Percentiles rank a stretch among this genome's conserved stretches.
Evolutionary conservation across 495 filamentous ascomycete genomes (phyloP).

Genomic region (Penicillium mononematosum): DNA sequence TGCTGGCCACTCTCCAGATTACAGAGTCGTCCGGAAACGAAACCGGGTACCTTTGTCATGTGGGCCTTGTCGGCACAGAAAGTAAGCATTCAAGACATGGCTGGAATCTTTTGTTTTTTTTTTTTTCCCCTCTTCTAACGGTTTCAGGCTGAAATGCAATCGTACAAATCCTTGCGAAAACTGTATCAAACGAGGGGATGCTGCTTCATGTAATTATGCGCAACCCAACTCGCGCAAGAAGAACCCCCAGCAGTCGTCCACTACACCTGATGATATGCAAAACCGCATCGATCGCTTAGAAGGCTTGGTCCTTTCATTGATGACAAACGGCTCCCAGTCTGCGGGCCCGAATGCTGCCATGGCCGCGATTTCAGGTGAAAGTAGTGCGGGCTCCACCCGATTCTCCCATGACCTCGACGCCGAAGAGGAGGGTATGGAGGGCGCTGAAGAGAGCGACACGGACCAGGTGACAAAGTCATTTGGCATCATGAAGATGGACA

Average conservation of each 20-base stretch:
- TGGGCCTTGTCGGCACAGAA: conserved; percentile 88
- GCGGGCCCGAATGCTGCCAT: conserved; percentile 62
- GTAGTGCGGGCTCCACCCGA: conserved; percentile 50
- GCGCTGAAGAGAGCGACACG: conserved; percentile 74
- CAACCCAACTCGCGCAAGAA: conserved; percentile 74
- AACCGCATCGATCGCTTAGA: conserved; percentile 96
- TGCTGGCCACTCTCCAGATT: conserved; percentile 80
- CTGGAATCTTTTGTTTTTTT: conserved; percentile 17
- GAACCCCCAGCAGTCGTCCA: conserved; percentile 58
- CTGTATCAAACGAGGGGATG: conserved; percentile 85
- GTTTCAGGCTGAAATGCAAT: conserved; percentile 85
- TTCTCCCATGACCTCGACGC: conserved; percentile 54
- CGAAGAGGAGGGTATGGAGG: conserved; percentile 51
- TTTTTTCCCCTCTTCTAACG: conserved; percentile 28
- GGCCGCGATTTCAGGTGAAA: conserved; percentile 61
- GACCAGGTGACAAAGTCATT: conserved; percentile 84
- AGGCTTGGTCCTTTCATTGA: conserved; percentile 89
- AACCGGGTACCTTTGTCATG: conserved; percentile 95
- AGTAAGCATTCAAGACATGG: conserved; percentile 59
- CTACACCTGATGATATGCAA: conserved; percentile 94
- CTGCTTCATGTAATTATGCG: conserved; percentile 85
- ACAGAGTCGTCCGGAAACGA: conserved; percentile 86
- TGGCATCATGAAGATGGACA: conserved; percentile 83
- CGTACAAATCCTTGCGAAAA: conserved; percentile 91
- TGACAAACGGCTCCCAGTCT: conserved; percentile 81